Evolutionary conservation across 2,329 filamentous ascomycete genomes (phyloP).

Genomic region (Colletotrichum sp.): DNA sequence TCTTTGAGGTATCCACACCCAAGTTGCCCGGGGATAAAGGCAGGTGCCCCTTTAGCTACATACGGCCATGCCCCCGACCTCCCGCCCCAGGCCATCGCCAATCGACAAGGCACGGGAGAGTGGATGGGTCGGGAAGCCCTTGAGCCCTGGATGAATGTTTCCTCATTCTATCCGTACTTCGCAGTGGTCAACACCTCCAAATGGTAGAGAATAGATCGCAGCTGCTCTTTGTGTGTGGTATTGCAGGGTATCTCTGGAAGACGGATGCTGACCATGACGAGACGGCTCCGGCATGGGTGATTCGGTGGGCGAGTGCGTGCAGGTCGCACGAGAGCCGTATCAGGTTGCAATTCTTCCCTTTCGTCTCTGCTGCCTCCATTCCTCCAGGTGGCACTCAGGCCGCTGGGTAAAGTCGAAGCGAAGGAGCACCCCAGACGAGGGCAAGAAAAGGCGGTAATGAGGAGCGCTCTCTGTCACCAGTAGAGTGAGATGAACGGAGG

Average conservation of each 20-base stretch:
- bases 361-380: neutral
- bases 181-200: neutral
- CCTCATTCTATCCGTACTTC: neutral
- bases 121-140: neutral
- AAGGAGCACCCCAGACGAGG: neutral
- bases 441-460: constrained; percentile 7
- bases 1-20: neutral
- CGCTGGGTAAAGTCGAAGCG: neutral
- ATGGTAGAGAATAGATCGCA: neutral
- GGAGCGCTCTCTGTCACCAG: neutral
- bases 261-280: neutral
- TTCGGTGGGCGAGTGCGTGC: neutral
- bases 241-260: neutral
- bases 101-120: constrained; percentile 2
- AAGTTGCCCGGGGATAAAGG: neutral
- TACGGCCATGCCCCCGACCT: neutral
- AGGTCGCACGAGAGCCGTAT: constrained; percentile 1
- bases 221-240: neutral
- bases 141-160: neutral
- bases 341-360: neutral
- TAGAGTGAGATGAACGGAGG: neutral
- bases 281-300: neutral
- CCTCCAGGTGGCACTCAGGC: neutral
- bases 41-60: constrained; percentile 1
- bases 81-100: neutral